Conservation (phyloP, 2,329 filamentous ascomycete species). For the Fonsecaea pedrosoi region DNA sequence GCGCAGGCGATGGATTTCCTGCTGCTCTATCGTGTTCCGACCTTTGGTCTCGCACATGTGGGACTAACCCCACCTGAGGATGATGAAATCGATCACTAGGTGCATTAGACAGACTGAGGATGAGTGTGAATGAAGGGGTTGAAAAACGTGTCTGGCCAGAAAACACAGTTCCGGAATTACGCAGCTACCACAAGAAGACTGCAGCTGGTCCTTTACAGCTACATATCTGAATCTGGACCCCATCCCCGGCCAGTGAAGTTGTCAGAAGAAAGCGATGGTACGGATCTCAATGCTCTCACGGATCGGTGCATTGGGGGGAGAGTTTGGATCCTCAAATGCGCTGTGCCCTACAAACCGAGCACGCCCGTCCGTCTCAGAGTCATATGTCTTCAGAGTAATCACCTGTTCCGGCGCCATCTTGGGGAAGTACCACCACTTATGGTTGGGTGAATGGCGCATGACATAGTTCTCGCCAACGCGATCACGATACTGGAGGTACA, state of each 20-base stretch:
- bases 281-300: conserved; percentile 51
- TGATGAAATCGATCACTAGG: too few relatives aligned
- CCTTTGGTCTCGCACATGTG: not conserved
- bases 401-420: conserved; percentile 47
- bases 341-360: conserved; percentile 50
- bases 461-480: conserved; percentile 52
- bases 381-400: conserved; percentile 52
- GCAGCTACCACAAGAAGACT: not conserved
- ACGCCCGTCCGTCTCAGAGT: conserved; percentile 43
- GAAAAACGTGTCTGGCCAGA: not conserved
- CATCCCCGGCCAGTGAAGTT: not conserved
- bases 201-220: not conserved
- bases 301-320: conserved; percentile 42
- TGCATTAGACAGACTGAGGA: not conserved
- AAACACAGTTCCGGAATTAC: not conserved
- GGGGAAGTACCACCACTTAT: conserved; percentile 53
- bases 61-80: conserved; percentile 2
- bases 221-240: not conserved
- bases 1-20: not conserved
- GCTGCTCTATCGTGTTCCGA: not conserved
- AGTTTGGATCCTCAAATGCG: conserved; percentile 50
- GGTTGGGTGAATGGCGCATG: conserved; percentile 44
- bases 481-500: conserved; percentile 49
- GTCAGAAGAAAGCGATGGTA: conserved; percentile 51
- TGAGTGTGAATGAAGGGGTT: not conserved